phyloP scores from a whole-genome alignment of 176 grass and related monocot species.

The Calamus simplicifolius region DNA sequence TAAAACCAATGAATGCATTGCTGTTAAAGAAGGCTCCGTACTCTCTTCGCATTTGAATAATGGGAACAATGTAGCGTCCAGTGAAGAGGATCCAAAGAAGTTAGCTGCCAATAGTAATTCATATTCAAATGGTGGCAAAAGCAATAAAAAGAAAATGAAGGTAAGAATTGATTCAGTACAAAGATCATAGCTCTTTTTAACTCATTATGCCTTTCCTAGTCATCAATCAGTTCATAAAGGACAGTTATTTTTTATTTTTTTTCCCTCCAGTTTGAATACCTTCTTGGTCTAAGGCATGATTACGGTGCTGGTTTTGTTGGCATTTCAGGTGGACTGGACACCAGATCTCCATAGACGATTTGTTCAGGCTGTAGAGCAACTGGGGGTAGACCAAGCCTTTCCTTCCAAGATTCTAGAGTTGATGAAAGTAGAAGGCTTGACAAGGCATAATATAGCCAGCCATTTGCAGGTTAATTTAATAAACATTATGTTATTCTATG shows the following conservation, averaged over 20 bases:
- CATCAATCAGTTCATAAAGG: too few species aligned
- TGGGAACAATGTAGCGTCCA: background rate
- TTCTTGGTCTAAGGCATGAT: too few species aligned
- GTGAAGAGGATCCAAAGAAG: constrained; percentile 6
- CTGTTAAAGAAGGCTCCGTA: constrained; percentile 16
- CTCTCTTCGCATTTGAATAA: background rate
- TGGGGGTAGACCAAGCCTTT: constrained; percentile 42
- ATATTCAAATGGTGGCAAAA: constrained; percentile 16
- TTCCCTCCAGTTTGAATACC: background rate
- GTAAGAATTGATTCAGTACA: background rate
- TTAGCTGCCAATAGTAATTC: background rate
- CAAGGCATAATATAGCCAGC: constrained; percentile 42
- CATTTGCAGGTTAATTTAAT: constrained; percentile 31
- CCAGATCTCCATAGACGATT: constrained; percentile 41
- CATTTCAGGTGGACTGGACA: constrained; percentile 40
- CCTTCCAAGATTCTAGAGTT: constrained; percentile 50
- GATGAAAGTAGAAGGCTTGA: constrained; percentile 46
- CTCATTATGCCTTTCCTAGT: too few species aligned
- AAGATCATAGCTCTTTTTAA: too few species aligned
- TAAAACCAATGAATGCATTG: constrained; percentile 31
- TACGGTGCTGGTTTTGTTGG: background rate
- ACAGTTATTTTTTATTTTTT: background rate
- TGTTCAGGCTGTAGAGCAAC: constrained; percentile 48
- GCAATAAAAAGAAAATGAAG: constrained; percentile 38
- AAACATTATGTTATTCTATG: background rate